phyloP scores from a whole-genome alignment of 169 alveolate genomes.

The Cryptosporidium andersoni region DNA sequence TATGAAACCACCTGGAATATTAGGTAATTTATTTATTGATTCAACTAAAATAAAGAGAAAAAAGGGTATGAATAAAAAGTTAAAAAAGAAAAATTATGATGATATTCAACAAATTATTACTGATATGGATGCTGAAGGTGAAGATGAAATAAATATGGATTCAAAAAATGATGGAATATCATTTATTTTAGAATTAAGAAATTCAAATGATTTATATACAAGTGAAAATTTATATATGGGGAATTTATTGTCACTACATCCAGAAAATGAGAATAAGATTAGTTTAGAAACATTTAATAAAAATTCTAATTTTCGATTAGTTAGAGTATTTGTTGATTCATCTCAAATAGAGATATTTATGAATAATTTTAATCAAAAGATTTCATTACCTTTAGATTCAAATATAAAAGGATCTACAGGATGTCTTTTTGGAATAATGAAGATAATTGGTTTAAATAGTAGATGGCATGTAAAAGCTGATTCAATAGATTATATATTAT shows the following conservation, averaged over 20 bases:
- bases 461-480: constrained; percentile 1
- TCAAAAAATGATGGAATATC: neutral
- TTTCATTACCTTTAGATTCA: no score
- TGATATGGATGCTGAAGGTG: neutral
- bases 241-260: neutral
- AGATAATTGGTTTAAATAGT: constrained; percentile 1
- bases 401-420: no score
- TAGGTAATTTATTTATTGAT: neutral
- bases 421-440: constrained; percentile 8
- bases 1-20: neutral
- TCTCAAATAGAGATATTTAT: no score
- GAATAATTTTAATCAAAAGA: no score
- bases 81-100: no score
- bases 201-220: constrained; percentile 23
- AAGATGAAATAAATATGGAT: neutral
- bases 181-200: constrained; percentile 12
- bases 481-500: constrained; percentile 19
- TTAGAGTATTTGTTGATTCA: no score
- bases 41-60: constrained; percentile 12
- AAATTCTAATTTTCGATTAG: no score
- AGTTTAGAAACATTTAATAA: no score
- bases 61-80: neutral
- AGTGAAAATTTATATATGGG: constrained; percentile 31
- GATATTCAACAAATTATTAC: no score
- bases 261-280: neutral